Conservation (phyloP, 2,329 filamentous ascomycete genomes). For the Botrytis hyacinthi region DNA sequence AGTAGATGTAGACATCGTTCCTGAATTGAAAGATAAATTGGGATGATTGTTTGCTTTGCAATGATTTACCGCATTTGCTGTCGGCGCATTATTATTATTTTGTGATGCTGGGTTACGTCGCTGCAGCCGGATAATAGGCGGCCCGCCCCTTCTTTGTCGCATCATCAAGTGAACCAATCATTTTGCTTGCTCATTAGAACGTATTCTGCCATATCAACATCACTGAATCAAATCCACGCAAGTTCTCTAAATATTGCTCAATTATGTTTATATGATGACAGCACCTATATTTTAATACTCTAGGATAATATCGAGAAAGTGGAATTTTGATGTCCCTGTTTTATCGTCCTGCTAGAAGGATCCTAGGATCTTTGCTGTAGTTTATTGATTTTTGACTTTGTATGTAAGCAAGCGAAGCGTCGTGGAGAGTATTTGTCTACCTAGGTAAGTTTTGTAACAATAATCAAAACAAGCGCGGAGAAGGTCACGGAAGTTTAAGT, state of each 20-base stretch:
- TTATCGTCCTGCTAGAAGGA: background rate
- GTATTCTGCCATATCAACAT: background rate
- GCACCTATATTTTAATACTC: background rate
- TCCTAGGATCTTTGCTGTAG: background rate
- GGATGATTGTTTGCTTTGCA: background rate
- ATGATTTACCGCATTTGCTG: conserved; percentile 4
- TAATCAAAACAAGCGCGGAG: too few relatives aligned
- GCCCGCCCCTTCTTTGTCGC: conserved; percentile 11
- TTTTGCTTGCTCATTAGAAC: background rate
- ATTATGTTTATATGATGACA: background rate
- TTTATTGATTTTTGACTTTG: background rate
- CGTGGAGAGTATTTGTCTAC: background rate
- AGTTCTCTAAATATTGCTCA: background rate
- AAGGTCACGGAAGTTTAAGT: background rate
- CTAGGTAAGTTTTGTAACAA: background rate
- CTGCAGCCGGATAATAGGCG: conserved; percentile 17
- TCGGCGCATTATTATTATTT: conserved; percentile 7
- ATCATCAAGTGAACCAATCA: conserved; percentile 7
- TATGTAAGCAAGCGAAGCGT: background rate
- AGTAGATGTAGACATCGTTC: conserved; percentile 28
- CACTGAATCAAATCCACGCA: background rate
- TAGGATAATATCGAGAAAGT: too few relatives aligned
- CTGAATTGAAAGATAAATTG: background rate
- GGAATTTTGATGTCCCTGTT: too few relatives aligned
- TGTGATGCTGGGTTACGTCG: conserved; percentile 15